Conservation (phyloP, 2,329 filamentous ascomycete genomes). For the Ascochyta clinopodiicola region DNA sequence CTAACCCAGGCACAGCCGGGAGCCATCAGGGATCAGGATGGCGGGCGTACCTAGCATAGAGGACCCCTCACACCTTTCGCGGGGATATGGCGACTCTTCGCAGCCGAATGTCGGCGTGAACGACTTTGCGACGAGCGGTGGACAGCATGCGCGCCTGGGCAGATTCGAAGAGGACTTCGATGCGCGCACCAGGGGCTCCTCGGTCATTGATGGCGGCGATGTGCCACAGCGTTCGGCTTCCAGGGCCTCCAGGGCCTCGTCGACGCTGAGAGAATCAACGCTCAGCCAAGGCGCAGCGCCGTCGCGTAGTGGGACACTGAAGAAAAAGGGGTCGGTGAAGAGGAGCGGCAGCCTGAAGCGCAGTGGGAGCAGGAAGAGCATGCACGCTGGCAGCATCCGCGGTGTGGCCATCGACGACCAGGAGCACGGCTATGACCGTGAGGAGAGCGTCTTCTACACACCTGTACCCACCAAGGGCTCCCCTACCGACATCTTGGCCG, state of each 20-base stretch:
- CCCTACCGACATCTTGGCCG: constrained; percentile 86
- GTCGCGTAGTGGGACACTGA: constrained; percentile 76
- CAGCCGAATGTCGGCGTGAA: constrained; percentile 34
- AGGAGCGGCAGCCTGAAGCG: constrained; percentile 77
- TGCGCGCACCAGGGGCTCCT: constrained; percentile 70
- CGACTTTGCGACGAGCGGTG: constrained; percentile 49
- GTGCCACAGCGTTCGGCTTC: constrained; percentile 68
- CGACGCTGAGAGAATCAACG: constrained; percentile 42
- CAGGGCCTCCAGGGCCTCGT: constrained; percentile 48
- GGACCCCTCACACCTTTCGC: constrained; percentile 46
- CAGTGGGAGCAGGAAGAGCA: constrained; percentile 79
- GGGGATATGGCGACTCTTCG: constrained; percentile 41
- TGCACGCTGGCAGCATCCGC: constrained; percentile 84
- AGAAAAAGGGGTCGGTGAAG: constrained; percentile 84
- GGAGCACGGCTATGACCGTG: constrained; percentile 67
- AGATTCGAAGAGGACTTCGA: constrained; percentile 76
- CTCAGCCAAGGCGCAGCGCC: constrained; percentile 54
- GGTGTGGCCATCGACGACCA: constrained; percentile 76
- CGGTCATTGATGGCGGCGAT: constrained; percentile 63
- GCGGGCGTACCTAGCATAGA: constrained; percentile 46
- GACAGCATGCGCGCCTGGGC: constrained; percentile 46
- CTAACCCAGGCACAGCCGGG: constrained; percentile 20
- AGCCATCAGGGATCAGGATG: constrained; percentile 31
- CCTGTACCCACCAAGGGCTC: constrained; percentile 87
- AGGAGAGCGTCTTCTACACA: constrained; percentile 86